Percentiles rank a stretch among this genome's conserved stretches.
These are phyloP conservation scores for Didymella sp. DNA, from an alignment of 2,329 filamentous ascomycete species.

Conservation along the genomic window DNA sequence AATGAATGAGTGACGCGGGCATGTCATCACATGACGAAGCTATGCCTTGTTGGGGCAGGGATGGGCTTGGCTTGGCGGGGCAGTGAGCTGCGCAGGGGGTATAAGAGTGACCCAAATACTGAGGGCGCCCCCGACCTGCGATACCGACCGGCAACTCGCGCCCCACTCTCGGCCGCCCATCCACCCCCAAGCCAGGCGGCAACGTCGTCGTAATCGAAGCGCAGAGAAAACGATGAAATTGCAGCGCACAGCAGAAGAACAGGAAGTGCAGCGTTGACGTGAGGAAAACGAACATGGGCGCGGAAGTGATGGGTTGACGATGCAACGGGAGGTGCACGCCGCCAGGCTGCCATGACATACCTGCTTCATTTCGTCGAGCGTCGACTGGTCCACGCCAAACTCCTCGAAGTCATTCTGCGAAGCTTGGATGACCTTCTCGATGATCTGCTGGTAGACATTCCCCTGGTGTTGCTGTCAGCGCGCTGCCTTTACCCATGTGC, in stretches of 20 bases:
- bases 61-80: conserved; percentile 46
- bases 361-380: conserved; percentile 84
- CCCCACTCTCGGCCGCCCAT: conserved; percentile 53
- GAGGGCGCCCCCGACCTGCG: conserved; percentile 49
- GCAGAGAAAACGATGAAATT: conserved; percentile 26
- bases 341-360: conserved; percentile 63
- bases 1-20: conserved; percentile 17
- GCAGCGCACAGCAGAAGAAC: conserved; percentile 14
- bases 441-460: conserved; percentile 85
- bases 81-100: conserved; percentile 50
- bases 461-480: conserved; percentile 59
- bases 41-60: conserved; percentile 45
- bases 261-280: not conserved
- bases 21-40: conserved; percentile 44
- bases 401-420: conserved; percentile 97
- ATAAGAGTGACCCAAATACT: conserved; percentile 58
- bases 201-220: conserved; percentile 28
- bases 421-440: conserved; percentile 68
- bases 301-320: conserved; percentile 16
- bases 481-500: conserved; percentile 23
- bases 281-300: conserved; percentile 12
- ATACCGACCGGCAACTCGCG: conserved; percentile 48
- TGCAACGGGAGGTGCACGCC: conserved; percentile 24
- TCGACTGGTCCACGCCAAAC: conserved; percentile 85
- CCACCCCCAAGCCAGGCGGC: conserved; percentile 35